Conservation (phyloP, 164 flowering plant species). For the Cinnamomum chago region DNA sequence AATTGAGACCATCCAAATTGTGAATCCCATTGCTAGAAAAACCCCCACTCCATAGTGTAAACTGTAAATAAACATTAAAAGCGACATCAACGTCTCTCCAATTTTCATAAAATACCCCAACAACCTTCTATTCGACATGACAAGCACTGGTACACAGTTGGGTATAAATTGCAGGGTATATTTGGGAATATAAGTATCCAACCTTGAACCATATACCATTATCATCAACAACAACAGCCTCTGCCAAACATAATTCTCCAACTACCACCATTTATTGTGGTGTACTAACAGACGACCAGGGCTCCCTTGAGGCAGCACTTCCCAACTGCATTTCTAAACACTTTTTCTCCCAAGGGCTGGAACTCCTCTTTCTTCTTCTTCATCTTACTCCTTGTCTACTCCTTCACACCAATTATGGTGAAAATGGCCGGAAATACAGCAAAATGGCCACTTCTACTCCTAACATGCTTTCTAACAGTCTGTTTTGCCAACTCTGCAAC, state of each 20-base stretch:
- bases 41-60: too few species aligned
- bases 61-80: too few species aligned
- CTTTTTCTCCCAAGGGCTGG: neutral
- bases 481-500: neutral
- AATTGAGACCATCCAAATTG: too few species aligned
- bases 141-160: too few species aligned
- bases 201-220: neutral
- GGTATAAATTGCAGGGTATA: neutral
- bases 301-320: neutral
- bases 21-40: too few species aligned
- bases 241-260: neutral
- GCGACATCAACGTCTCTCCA: too few species aligned
- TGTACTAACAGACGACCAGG: neutral
- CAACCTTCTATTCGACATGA: neutral
- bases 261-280: neutral
- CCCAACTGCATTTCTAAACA: neutral
- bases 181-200: neutral
- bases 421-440: slow-evolving; percentile 9
- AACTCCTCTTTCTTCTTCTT: slow-evolving; percentile 2
- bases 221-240: neutral
- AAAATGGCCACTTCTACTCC: slow-evolving; percentile 9
- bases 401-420: neutral
- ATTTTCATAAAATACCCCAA: too few species aligned
- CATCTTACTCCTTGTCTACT: neutral
- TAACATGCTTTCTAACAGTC: slow-evolving; percentile 3